Evolutionary conservation across 192 early-diverging fungal genomes (phyloP).

Genomic region (Neocallimastix lanati): DNA sequence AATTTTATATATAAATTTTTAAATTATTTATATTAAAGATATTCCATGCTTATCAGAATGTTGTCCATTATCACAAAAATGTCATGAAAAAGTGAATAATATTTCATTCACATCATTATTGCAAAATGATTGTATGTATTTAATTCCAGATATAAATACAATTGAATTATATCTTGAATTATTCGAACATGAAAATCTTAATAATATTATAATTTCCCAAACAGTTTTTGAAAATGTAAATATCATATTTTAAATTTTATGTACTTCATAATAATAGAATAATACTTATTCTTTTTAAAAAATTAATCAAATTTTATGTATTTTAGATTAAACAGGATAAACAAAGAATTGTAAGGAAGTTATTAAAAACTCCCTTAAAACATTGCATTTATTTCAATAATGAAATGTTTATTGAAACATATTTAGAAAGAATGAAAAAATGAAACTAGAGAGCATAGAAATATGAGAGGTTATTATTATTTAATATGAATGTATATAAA

Average conservation of each 20-base stretch:
- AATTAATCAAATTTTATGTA: conserved; percentile 14
- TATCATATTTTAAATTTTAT: background rate
- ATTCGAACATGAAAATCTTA: conserved; percentile 43
- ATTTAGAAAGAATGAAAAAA: conserved; percentile 8
- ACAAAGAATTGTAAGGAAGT: conserved; percentile 14
- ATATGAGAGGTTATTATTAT: conserved; percentile 5
- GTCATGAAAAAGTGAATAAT: conserved; percentile 7
- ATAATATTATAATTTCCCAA: conserved; percentile 48
- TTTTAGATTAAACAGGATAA: conserved; percentile 36
- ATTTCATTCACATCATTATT: conserved; percentile 15
- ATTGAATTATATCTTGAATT: conserved; percentile 30
- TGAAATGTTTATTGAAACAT: conserved; percentile 33
- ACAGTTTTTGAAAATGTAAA: conserved; percentile 34
- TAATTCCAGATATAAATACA: conserved; percentile 33
- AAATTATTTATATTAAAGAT: conserved; percentile 7
- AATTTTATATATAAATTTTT: too few species aligned
- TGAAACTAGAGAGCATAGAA: conserved; percentile 17
- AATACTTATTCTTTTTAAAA: too few species aligned
- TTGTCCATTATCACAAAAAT: conserved; percentile 14
- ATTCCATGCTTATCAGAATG: conserved; percentile 29
- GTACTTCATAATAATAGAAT: too few species aligned
- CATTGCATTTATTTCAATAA: conserved; percentile 49
- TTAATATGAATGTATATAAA: too few species aligned
- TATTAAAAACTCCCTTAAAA: conserved; percentile 12
- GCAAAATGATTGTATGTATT: conserved; percentile 13